phyloP scores from a whole-genome alignment of 305 asterid species.

The Ajuga reptans region DNA sequence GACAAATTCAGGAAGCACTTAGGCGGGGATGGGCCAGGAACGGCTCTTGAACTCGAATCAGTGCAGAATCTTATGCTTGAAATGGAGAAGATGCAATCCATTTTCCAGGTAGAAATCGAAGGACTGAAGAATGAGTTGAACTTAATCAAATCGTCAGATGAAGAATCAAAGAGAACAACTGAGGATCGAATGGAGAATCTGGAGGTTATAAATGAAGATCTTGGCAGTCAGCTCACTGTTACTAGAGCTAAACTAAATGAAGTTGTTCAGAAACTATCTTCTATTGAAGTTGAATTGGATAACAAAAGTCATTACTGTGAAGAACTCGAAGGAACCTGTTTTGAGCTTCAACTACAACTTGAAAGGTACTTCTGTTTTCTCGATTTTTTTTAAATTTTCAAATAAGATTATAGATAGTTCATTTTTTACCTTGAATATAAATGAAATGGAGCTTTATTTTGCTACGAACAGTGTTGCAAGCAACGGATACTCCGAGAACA shows the following conservation, averaged over 20 bases:
- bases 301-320: slow-evolving; percentile 53
- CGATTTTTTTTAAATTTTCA: too few species aligned
- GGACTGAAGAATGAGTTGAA: slow-evolving; percentile 41
- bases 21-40: slow-evolving; percentile 45
- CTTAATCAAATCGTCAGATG: slow-evolving; percentile 19
- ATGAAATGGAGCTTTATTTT: background rate
- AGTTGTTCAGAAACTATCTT: slow-evolving; percentile 43
- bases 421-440: background rate
- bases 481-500: slow-evolving; percentile 28
- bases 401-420: background rate
- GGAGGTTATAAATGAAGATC: slow-evolving; percentile 56
- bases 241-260: slow-evolving; percentile 41
- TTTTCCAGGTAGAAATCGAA: slow-evolving; percentile 36
- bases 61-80: slow-evolving; percentile 44
- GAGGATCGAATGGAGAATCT: slow-evolving; percentile 62
- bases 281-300: slow-evolving; percentile 62
- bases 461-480: slow-evolving; percentile 32
- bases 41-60: slow-evolving; percentile 39
- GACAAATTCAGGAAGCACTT: slow-evolving; percentile 46
- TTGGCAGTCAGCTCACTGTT: slow-evolving; percentile 57
- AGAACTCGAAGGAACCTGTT: slow-evolving; percentile 66
- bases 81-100: slow-evolving; percentile 42
- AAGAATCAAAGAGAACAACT: slow-evolving; percentile 37
- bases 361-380: slow-evolving; percentile 40
- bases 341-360: slow-evolving; percentile 79